phyloP scores from a whole-genome alignment of 2,329 filamentous ascomycete species.

The Nigrospora sphaerica region DNA sequence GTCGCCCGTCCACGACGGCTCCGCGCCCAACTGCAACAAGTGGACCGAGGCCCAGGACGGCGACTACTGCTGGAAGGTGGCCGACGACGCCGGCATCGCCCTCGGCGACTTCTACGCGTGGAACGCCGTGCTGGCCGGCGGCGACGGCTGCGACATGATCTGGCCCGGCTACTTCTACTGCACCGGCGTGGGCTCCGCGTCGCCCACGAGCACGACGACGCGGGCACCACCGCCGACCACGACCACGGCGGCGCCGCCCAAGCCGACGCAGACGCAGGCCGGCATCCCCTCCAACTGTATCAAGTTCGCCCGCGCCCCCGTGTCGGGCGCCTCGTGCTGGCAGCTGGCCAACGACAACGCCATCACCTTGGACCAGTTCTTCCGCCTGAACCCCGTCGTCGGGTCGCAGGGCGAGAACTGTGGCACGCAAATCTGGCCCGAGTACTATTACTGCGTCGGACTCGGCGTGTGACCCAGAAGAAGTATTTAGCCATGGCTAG shows the following conservation, averaged over 20 bases:
- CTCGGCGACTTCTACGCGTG: constrained; percentile 3
- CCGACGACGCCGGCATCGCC: constrained; percentile 8
- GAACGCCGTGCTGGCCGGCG: neutral
- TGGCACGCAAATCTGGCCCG: neutral
- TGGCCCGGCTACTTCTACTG: neutral
- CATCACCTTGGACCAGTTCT: neutral
- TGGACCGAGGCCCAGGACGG: constrained; percentile 7
- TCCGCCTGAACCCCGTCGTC: neutral
- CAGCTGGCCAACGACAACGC: neutral
- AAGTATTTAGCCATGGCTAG: too few relatives aligned
- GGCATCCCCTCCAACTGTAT: neutral
- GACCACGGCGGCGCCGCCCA: neutral
- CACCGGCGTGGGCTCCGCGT: neutral
- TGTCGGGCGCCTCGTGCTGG: neutral
- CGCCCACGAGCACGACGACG: neutral
- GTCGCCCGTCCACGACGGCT: neutral
- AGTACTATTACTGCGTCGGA: neutral
- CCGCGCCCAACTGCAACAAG: constrained; percentile 3
- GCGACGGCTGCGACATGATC: neutral
- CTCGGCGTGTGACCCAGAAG: too few relatives aligned
- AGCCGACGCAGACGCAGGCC: neutral
- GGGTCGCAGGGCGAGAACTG: neutral
- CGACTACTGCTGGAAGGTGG: constrained; percentile 8
- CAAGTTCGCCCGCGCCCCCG: neutral
- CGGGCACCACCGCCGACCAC: neutral